These are phyloP conservation scores for Geotrichum ghanense DNA, from an alignment of 805 yeast genomes.

Conservation along the genomic window DNA sequence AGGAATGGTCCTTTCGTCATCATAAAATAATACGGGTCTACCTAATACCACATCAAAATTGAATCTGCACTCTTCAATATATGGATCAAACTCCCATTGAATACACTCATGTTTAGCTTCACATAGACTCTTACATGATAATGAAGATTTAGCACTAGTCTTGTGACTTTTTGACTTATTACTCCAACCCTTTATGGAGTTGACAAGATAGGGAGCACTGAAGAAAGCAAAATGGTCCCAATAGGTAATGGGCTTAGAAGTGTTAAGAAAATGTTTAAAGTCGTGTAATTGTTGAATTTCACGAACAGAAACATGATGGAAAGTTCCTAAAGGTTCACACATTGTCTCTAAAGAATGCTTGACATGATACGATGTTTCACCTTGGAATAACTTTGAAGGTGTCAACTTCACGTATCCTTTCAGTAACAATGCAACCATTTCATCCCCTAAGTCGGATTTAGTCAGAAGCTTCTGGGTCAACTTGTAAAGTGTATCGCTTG, in stretches of 20 bases:
- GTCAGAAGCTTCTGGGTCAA: slow-evolving; percentile 14
- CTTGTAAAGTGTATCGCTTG: slow-evolving; percentile 2
- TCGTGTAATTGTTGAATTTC: slow-evolving; percentile 15
- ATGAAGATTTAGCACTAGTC: not conserved
- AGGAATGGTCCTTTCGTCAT: not conserved
- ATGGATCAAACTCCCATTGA: not conserved
- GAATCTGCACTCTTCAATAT: not conserved
- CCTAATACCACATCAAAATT: not conserved
- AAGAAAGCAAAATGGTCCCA: not conserved
- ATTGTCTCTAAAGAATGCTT: slow-evolving; percentile 11
- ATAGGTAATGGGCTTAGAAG: not conserved
- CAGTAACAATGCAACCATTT: slow-evolving; percentile 20
- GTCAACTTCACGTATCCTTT: slow-evolving; percentile 9
- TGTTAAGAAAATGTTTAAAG: not conserved
- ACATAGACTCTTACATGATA: not conserved
- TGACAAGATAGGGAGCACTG: not conserved
- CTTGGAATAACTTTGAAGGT: slow-evolving; percentile 18
- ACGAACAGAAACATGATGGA: slow-evolving; percentile 23
- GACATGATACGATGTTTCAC: slow-evolving; percentile 18
- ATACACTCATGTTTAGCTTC: not conserved
- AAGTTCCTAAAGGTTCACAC: slow-evolving; percentile 24
- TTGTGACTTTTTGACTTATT: not conserved
- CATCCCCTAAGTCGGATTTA: slow-evolving; percentile 27
- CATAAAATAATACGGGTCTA: not conserved
- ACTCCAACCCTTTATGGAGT: not conserved